Evolutionary conservation across 306 rosid species (phyloP).

Genomic region (Morella rubra): DNA sequence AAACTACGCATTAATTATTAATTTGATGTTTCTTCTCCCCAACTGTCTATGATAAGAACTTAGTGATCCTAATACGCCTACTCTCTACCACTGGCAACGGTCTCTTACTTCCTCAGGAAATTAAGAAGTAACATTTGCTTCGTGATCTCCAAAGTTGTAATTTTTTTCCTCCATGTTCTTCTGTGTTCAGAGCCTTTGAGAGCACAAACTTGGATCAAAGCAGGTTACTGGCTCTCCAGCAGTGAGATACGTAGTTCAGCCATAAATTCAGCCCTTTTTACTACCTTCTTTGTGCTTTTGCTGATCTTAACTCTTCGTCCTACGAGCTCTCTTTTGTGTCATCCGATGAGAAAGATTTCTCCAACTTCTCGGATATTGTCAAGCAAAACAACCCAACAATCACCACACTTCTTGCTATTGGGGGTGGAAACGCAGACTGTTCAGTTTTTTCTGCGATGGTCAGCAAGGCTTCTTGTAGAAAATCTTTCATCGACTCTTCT

Average conservation of each 20-base stretch:
- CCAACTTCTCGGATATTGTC: slow-evolving; percentile 29
- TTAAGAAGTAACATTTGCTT: neutral
- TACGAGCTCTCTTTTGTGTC: slow-evolving; percentile 25
- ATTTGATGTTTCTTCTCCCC: neutral
- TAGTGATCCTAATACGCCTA: neutral
- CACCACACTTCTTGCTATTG: slow-evolving; percentile 29
- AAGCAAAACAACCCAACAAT: slow-evolving; percentile 36
- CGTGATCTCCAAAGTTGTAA: neutral
- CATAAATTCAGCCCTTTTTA: slow-evolving; percentile 37
- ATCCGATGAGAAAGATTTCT: slow-evolving; percentile 9
- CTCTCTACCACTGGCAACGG: neutral
- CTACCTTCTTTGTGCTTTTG: slow-evolving; percentile 36
- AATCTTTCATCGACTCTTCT: slow-evolving; percentile 39
- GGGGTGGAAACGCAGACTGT: neutral
- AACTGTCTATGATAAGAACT: neutral
- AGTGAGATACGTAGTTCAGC: slow-evolving; percentile 11
- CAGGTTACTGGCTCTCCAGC: slow-evolving; percentile 30
- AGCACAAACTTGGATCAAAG: slow-evolving; percentile 37
- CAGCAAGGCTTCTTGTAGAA: slow-evolving; percentile 20
- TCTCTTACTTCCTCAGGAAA: neutral
- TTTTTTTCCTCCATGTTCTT: neutral
- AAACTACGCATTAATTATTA: too few relatives aligned
- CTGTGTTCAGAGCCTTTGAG: slow-evolving; percentile 1
- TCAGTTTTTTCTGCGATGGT: slow-evolving; percentile 14
- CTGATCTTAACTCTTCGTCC: slow-evolving; percentile 32